Evolutionary conservation across 129 eudicot species (phyloP), one percentile per base, ranked within the genome.

Genomic region (Flaveria ramosissima): DNA sequence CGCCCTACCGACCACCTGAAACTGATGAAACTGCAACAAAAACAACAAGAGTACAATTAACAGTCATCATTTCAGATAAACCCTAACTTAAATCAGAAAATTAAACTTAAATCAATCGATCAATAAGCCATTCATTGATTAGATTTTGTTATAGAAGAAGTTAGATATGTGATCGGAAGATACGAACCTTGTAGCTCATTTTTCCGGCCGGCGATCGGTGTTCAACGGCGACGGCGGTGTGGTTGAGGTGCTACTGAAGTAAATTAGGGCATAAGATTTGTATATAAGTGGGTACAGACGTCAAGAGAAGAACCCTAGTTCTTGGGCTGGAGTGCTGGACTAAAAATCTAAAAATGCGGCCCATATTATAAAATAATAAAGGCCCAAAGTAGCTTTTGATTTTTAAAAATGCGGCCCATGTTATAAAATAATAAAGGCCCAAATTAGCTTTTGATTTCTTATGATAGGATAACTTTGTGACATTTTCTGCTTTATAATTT

Each of bases 1-100:
- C 75, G 88, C 96, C 73, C 98, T 84, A 7, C 98, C 98, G 26
- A 90, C 98, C 46, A 93, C 98, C 83, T 93, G 98, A 83, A 80
- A 93, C 87, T 90, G 98, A 86, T 93, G 98, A 61, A 88, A 90
- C 98, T 93, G 88, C 84, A 76, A 77, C 63, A 78, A 2, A 61
- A 14, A 12, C 50, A 70, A 55, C 45, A 6, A 10, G 3, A 50
- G 12, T 0, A 68, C 19, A 61, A 15, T 10, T 47, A 56, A 17
- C 24, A 36, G 4, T n/a, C 1, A 20, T 51, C 78, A 72, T 61
- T 70, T 71, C 39, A 47, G 2, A 6, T 9, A 43, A 72, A 61
- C 45, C 53, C 65, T 39, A 63, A 32, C 27, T 36, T 8, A 2
- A 6, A 21, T 19, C 16, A 41, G 4, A 20, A 14, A 64, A 30